Evolutionary conservation across 2,329 filamentous ascomycete species (phyloP).

Genomic region (Akanthomyces uredinophilus): DNA sequence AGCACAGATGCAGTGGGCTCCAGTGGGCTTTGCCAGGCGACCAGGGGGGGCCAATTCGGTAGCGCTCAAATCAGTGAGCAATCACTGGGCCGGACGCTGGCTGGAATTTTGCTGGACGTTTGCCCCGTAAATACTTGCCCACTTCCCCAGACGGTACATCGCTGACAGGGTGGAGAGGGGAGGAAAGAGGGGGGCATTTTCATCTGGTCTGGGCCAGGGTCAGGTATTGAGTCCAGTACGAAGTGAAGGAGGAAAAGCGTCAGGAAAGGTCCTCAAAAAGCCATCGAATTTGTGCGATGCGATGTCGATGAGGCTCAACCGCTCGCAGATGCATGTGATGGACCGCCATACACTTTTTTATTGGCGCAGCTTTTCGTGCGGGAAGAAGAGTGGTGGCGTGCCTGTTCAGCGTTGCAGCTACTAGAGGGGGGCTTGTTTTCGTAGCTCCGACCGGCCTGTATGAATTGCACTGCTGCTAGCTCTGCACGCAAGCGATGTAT

Average conservation of each 20-base stretch:
- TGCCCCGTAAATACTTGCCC: neutral
- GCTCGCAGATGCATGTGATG: neutral
- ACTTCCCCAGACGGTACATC: constrained; percentile 14
- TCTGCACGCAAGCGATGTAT: neutral
- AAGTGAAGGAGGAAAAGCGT: neutral
- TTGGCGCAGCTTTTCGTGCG: neutral
- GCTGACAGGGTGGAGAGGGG: constrained; percentile 5
- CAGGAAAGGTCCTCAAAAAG: neutral
- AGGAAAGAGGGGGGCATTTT: neutral
- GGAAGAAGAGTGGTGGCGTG: neutral
- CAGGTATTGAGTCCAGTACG: neutral
- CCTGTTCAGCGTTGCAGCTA: neutral
- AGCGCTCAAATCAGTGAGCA: neutral
- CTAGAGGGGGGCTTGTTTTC: neutral
- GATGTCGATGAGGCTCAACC: neutral
- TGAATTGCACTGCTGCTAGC: neutral
- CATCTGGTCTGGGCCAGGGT: constrained; percentile 1
- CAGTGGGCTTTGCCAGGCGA: too few relatives aligned
- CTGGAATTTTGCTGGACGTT: too few relatives aligned
- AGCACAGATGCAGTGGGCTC: neutral
- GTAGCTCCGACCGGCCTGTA: neutral
- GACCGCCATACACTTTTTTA: neutral
- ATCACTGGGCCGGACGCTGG: too few relatives aligned
- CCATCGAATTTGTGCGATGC: neutral
- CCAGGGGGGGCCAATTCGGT: too few relatives aligned